Evolutionary conservation across 2,329 filamentous ascomycete genomes (phyloP), one percentile per base, ranked within the genome.

Genomic region (Colletotrichum tropicicola): DNA sequence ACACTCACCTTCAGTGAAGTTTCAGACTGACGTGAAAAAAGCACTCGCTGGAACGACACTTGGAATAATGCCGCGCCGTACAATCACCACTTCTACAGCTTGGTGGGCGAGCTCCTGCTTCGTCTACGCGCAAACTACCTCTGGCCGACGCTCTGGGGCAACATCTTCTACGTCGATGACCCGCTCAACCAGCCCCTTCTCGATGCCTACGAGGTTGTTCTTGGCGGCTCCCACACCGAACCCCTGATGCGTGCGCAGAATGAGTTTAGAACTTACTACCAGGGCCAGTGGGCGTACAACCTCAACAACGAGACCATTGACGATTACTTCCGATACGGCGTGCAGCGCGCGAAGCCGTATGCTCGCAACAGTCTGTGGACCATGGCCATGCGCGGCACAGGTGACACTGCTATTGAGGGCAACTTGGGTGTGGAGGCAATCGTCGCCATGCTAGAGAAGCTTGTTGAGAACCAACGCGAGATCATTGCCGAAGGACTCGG

Each of bases 161-260:
- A 84, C 68, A 92, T 92, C 83, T 91, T 93, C 71, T 87, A 89
- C 71, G 85, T 92, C 1, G 91, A 93, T 66, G 91, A 93, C 71
- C 81, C 86, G 3, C 81, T 83, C 28, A 93, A 89, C 69, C 89
- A 92, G 72, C 86, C 88, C 0, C 82, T 92, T 5, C 89, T 91
- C 0, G 89, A 93, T 70, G 89, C 89, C n/a, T 93, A 88, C 72
- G 91, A 89, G 41, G 87, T 93, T 60, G 90, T 93, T 1, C 87
- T 93, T 73, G 90, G 90, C 3, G 90, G 88, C 7, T 91, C 88
- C 9, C 91, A 93, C 74, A 92, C 87, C 1, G 91, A 93, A 75
- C 91, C 91, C 2, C 87, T 93, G 85, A 85, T 85, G 82, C 80
- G 85, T 9, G 85, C 85, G 0, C 83, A 86, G 55, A 87, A 87